Base-by-base conservation (phyloP, 805 yeast species). In the Ogataea haglerorum region DNA sequence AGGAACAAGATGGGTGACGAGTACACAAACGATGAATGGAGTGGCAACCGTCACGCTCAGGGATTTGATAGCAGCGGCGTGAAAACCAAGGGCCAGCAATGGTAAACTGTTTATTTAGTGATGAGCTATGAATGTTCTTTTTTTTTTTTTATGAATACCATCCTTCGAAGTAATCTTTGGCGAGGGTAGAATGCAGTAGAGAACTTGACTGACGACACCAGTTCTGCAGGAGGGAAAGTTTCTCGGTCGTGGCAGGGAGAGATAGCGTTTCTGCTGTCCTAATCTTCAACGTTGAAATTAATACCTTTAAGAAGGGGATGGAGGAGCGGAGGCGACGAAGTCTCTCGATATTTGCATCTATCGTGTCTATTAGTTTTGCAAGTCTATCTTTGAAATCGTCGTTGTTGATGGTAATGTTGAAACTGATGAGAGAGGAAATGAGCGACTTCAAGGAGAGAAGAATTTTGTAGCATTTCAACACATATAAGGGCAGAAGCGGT, bases 381-480 rank as follows among this genome's bases (percentile, higher is more conserved):
- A 57, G 38, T 35, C 61, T 48, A 3, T 51, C 30, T 24, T 55
- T 54, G 37, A 51, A 53, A 24, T 56, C 60, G 12, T 49, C 45
- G 28, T 49, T 48, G 23, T 27, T 33, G 18, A 48, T 44, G 9
- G 41, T 10, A 6, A 26, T 38, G 37, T 61, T 61, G 33, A 62
- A 36, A 13, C 41, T 39, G 10, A 60, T 48, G 13, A 62, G 43
- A 1, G 59, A 51, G 6, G 41, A 35, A 3, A 57, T 30, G 6
- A 61, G 36, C 2, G 45, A 30, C 19, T 43, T 46, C 19, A 51
- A 38, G 13, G 41, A 26, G 18, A 44, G 43, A 10, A 61, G 39
- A 5, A 55, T 36, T 27, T 57, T 59, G 32, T 50, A 47, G 22
- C 58, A 58, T 43, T 58, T 62, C 31, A 58, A 38, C 1, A 54